Conservation (phyloP, 2,329 filamentous ascomycete genomes). For the Diplocarpon rosae region DNA sequence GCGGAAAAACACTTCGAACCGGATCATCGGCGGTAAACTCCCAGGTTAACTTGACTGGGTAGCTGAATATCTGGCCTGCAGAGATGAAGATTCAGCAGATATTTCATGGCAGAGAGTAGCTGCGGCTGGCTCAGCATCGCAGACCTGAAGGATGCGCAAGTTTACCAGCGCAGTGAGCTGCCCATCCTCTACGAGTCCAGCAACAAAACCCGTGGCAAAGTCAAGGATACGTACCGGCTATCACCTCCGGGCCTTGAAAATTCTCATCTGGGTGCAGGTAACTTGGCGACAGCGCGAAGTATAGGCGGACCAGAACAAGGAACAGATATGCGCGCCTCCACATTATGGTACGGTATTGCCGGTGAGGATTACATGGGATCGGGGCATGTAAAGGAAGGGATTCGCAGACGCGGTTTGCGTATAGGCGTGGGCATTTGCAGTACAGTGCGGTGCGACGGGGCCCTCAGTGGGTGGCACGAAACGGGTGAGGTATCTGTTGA, state of each 20-base stretch:
- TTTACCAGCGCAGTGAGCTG: not conserved
- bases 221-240: constrained; percentile 62
- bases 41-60: constrained; percentile 85
- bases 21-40: constrained; percentile 84
- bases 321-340: constrained; percentile 85
- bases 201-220: not conserved
- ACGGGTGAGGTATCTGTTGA: constrained; percentile 2
- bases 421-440: constrained; percentile 1
- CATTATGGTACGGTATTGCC: constrained; percentile 41
- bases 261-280: constrained; percentile 98
- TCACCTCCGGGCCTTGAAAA: constrained; percentile 95
- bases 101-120: not conserved
- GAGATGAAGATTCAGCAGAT: constrained; percentile 3
- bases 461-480: constrained; percentile 2
- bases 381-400: constrained; percentile 13
- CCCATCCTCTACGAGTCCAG: not conserved
- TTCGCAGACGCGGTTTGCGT: constrained; percentile 15
- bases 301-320: constrained; percentile 76
- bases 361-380: constrained; percentile 13
- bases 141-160: not conserved
- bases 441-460: not conserved
- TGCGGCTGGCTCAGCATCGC: too few relatives aligned
- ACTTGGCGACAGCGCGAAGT: constrained; percentile 88
- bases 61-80: constrained; percentile 81
- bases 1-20: constrained; percentile 88